A percentile compares a stretch with the other conserved stretches of the same genome.
These are phyloP conservation scores for Tubosaeta brunneosetosa DNA, from an alignment of 768 basidiomycete species.

Conservation along the genomic window DNA sequence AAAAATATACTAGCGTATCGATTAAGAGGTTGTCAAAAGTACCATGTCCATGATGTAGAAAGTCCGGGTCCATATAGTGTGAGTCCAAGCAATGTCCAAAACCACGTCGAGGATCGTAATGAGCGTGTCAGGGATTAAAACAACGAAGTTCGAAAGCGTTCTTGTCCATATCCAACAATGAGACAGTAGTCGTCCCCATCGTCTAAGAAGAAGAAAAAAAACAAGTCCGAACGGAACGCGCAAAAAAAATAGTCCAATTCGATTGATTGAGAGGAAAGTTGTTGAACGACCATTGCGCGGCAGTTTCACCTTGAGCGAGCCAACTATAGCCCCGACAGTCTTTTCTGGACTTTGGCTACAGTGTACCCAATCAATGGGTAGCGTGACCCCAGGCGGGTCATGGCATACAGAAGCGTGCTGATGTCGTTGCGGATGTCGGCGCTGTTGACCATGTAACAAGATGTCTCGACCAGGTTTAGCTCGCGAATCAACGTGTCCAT, in stretches of 20 bases:
- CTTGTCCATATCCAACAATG: not conserved
- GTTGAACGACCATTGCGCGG: not conserved
- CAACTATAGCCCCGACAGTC: constrained; percentile 27
- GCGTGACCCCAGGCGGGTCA: constrained; percentile 54
- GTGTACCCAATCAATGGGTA: constrained; percentile 52
- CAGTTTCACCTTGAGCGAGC: not conserved
- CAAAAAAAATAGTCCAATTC: constrained; percentile 12
- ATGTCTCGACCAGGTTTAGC: constrained; percentile 55
- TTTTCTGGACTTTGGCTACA: constrained; percentile 29
- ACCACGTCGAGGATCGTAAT: constrained; percentile 20
- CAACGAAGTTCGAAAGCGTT: constrained; percentile 5
- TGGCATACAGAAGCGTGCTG: constrained; percentile 54
- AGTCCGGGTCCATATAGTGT: constrained; percentile 25
- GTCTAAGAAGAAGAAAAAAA: constrained; percentile 1
- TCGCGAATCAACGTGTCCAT: constrained; percentile 66
- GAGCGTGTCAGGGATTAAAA: constrained; percentile 16
- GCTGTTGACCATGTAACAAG: constrained; percentile 58
- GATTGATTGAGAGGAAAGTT: not conserved
- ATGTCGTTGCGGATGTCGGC: constrained; percentile 61
- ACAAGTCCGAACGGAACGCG: constrained; percentile 1
- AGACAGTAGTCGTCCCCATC: not conserved
- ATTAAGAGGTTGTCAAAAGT: constrained; percentile 19
- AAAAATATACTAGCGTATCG: constrained; percentile 28
- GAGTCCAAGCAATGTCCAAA: constrained; percentile 23
- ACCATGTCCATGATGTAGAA: constrained; percentile 16